Percentiles rank a stretch among this genome's conserved stretches.
Conservation (phyloP, 495 filamentous ascomycete species). For the Aspergillus hancockii region DNA sequence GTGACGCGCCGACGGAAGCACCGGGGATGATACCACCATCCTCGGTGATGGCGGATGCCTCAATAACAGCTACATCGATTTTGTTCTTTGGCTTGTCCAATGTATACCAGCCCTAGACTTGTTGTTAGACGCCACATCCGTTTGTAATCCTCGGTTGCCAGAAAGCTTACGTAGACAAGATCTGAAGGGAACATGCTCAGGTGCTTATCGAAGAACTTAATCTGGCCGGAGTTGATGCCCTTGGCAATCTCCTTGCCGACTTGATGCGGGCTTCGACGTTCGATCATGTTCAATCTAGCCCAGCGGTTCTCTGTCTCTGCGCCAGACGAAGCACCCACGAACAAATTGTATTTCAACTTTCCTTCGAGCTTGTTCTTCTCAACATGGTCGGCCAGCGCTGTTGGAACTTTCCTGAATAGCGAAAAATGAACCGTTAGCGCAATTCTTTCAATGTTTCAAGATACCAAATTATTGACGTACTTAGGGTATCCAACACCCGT, state of each 20-base stretch:
- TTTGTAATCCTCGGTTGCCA: not conserved
- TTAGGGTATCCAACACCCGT: slow-evolving; percentile 91
- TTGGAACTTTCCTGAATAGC: slow-evolving; percentile 70
- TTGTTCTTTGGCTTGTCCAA: slow-evolving; percentile 70
- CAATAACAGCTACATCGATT: slow-evolving; percentile 82
- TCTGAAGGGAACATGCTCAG: slow-evolving; percentile 91
- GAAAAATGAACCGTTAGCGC: slow-evolving; percentile 3
- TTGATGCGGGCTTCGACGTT: slow-evolving; percentile 81
- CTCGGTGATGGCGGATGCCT: slow-evolving; percentile 89
- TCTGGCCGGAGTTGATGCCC: slow-evolving; percentile 85
- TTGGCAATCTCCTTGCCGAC: slow-evolving; percentile 90
- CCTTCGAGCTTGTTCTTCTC: slow-evolving; percentile 87
- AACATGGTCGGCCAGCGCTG: slow-evolving; percentile 83
- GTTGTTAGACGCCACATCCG: slow-evolving; percentile 2
- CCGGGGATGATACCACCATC: slow-evolving; percentile 89
- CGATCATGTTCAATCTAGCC: slow-evolving; percentile 86
- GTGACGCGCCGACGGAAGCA: slow-evolving; percentile 81
- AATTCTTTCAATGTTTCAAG: not conserved
- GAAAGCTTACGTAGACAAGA: slow-evolving; percentile 68
- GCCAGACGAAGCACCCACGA: slow-evolving; percentile 86
- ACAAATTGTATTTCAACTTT: slow-evolving; percentile 79
- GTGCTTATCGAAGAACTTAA: slow-evolving; percentile 93
- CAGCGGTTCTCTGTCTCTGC: slow-evolving; percentile 92
- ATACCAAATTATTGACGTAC: slow-evolving; percentile 46
- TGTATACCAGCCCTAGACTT: slow-evolving; percentile 71